Base-by-base conservation (phyloP, 352 stramenopile species). In the Pythium myriotylum region DNA sequence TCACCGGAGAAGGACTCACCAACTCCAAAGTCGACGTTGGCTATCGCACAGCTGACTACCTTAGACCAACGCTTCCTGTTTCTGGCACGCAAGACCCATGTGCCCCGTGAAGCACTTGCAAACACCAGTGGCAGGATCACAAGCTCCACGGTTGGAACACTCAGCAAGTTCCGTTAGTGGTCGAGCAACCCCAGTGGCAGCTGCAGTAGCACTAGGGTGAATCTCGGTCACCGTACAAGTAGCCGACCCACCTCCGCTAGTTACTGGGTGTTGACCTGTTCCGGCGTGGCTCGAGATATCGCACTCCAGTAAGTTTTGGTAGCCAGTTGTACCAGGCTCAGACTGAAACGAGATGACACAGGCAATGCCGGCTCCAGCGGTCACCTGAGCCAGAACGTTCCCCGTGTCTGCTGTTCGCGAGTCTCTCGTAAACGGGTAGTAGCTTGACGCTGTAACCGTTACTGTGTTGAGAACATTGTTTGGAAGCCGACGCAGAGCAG, bases 1-100 rank as follows among this genome's bases (percentile, higher is more conserved):
- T n/a, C n/a, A n/a, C n/a, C n/a, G n/a, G n/a, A n/a, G n/a, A n/a
- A n/a, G n/a, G 29, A 35, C 5, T 35, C 29, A 35, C 29, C 29
- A 10, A n/a, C 10, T 35, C 29, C 29, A 35, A 35, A 5, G 5
- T 35, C 29, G 29, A 35, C 29, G 29, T 10, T 35, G 5, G 5
- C 29, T 5, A 35, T 10, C 29, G 5, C 29, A 35, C 10, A 10
- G 5, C 29, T 35, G 29, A 35, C 29, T 35, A 10, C 29, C 29
- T 35, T 10, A 67, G 8, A 67, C 59, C n/a, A 67, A 35, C 2
- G 77, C 80, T 55, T 89, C 80, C 46, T 94, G 83, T 23, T 72
- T 78, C 51, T 92, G 67, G 49, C 84, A 94, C 16, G 82, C 84
- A 19, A 92, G 70, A 0, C 85, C 81, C 77, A 91, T 91, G 66